phyloP scores from a whole-genome alignment of 148 eudicot species.

The Beta vulgaris region DNA sequence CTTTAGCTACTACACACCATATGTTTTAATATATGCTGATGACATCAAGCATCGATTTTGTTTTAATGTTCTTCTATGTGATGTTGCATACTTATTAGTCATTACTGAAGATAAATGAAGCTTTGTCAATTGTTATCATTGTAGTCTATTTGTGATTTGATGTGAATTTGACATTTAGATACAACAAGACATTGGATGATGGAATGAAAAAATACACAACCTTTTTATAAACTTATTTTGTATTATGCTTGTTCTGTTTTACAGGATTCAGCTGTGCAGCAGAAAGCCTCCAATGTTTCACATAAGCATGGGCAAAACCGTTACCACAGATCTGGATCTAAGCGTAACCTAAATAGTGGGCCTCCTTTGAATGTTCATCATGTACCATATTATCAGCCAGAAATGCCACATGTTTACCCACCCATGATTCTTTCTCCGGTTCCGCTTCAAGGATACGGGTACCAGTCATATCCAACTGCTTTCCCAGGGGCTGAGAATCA shows the following conservation, averaged over 20 bases:
- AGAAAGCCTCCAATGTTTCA: conserved; percentile 45
- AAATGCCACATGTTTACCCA: conserved; percentile 45
- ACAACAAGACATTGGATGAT: neutral
- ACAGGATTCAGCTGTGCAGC: conserved; percentile 50
- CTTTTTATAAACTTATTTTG: neutral
- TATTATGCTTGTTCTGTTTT: conserved; percentile 18
- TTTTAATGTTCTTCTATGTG: neutral
- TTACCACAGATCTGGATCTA: conserved; percentile 57
- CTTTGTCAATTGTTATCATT: neutral
- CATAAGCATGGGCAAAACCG: conserved; percentile 49
- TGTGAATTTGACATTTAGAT: neutral
- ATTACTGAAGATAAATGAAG: neutral
- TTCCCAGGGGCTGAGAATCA: conserved; percentile 47
- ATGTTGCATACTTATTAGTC: neutral
- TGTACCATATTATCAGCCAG: conserved; percentile 55
- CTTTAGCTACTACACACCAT: neutral
- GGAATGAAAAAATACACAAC: neutral
- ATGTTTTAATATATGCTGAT: neutral
- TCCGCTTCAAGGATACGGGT: conserved; percentile 58
- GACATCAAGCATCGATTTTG: neutral
- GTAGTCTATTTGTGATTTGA: neutral
- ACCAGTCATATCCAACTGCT: conserved; percentile 47
- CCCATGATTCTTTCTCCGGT: conserved; percentile 50
- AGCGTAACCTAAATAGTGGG: conserved; percentile 50
- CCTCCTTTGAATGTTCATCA: conserved; percentile 61